A percentile compares a stretch with the other conserved stretches of the same genome.
Conservation (phyloP, 2,329 filamentous ascomycete species). For the Exophiala sp. region DNA sequence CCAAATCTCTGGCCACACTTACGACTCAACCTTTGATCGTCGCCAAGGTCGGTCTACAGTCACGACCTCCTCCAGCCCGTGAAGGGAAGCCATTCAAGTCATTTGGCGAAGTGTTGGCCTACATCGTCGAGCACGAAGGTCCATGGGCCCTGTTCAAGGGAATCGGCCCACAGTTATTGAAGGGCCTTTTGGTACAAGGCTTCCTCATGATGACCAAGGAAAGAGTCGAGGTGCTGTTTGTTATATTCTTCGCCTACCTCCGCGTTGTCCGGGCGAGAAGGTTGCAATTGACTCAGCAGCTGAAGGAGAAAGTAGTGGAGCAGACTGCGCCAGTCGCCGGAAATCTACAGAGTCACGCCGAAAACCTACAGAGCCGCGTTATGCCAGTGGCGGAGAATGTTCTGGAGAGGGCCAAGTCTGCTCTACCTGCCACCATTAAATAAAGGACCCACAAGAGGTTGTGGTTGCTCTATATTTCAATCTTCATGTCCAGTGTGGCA, state of each 20-base stretch:
- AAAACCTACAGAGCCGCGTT: conserved; percentile 12
- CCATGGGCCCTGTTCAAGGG: conserved; percentile 87
- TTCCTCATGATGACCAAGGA: conserved; percentile 99
- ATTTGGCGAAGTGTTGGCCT: conserved; percentile 91
- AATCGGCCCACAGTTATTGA: conserved; percentile 87
- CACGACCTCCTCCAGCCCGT: conserved; percentile 77
- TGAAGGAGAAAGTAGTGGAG: conserved; percentile 33
- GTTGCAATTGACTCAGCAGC: conserved; percentile 60
- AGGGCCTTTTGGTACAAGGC: conserved; percentile 89
- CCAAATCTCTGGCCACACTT: conserved; percentile 87
- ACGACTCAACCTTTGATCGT: conserved; percentile 94
- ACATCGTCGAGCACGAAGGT: conserved; percentile 88
- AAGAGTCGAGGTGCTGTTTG: conserved; percentile 83
- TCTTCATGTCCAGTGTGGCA: too few relatives aligned
- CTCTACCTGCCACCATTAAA: conserved; percentile 47
- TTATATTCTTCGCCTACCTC: conserved; percentile 80
- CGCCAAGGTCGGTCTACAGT: conserved; percentile 94
- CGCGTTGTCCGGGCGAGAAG: conserved; percentile 66
- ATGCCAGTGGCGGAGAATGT: conserved; percentile 25
- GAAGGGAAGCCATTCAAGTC: conserved; percentile 89
- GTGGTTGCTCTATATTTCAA: background rate
- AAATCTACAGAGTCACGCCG: conserved; percentile 12
- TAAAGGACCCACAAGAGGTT: conserved; percentile 27
- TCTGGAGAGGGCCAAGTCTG: conserved; percentile 52
- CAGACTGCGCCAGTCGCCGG: conserved; percentile 10